Percentiles rank a stretch among this genome's conserved stretches.
Conservation (phyloP, 805 yeast genomes). For the Yarrowia deformans region DNA sequence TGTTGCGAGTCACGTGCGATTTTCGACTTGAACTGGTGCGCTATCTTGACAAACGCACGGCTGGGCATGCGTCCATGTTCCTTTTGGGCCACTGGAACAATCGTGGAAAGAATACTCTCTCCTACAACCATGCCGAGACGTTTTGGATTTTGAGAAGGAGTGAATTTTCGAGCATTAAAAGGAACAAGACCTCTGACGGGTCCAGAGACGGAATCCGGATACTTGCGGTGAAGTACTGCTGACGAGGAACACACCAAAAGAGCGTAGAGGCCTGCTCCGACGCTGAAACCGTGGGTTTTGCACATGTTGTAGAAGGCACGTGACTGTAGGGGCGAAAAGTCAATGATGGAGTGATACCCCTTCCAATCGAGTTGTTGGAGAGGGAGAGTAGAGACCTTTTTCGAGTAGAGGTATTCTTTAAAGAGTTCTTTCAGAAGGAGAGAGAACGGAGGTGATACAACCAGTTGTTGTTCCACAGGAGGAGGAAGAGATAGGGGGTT, state of each 20-base stretch:
- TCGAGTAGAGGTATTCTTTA: background rate
- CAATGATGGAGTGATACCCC: conserved; percentile 5
- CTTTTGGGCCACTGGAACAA: background rate
- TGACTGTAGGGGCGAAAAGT: background rate
- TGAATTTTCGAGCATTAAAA: conserved; percentile 11
- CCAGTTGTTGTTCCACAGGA: conserved; percentile 13
- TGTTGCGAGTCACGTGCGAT: background rate
- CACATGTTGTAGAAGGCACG: conserved; percentile 20
- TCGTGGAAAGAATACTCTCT: conserved; percentile 5
- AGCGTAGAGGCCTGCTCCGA: conserved; percentile 19
- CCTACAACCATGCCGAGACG: conserved; percentile 13
- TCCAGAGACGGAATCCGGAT: conserved; percentile 2
- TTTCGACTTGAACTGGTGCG: background rate
- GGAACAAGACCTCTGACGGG: conserved; percentile 20
- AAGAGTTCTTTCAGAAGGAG: conserved; percentile 11
- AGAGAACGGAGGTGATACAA: conserved; percentile 1
- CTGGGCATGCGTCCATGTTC: background rate
- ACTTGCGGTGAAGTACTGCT: conserved; percentile 12
- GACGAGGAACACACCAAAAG: conserved; percentile 2
- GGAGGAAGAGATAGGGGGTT: background rate
- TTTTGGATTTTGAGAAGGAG: background rate
- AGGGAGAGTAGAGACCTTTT: background rate
- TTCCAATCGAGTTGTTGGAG: background rate
- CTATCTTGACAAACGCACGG: background rate
- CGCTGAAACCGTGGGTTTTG: background rate